Evolutionary conservation across 106 monocot species (phyloP).

Genomic region (Dactylorhiza incarnata): DNA sequence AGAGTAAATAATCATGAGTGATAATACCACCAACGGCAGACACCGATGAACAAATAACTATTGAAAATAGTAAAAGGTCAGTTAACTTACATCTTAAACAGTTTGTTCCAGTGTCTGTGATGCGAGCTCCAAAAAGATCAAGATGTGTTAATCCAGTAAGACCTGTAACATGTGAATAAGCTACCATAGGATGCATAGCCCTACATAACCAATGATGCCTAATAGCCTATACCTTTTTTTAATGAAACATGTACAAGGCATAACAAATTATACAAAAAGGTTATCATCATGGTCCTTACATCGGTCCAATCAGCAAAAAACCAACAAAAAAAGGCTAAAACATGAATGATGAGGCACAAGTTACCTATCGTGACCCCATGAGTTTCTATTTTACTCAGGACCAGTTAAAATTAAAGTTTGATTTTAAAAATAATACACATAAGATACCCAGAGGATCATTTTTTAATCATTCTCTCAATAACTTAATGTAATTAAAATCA

Average conservation of each 20-base stretch:
- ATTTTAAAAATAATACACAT: too few relatives aligned
- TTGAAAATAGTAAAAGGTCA: neutral
- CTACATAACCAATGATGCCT: neutral
- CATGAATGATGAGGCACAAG: too few relatives aligned
- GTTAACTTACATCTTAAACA: slow-evolving; percentile 55
- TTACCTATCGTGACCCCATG: too few relatives aligned
- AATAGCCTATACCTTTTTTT: neutral
- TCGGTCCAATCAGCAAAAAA: too few relatives aligned
- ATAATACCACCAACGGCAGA: neutral
- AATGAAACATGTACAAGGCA: neutral
- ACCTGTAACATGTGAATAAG: slow-evolving; percentile 33
- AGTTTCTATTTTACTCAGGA: too few relatives aligned
- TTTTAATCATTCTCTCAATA: neutral
- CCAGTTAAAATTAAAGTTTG: too few relatives aligned
- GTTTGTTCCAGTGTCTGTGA: slow-evolving; percentile 71
- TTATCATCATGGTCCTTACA: too few relatives aligned
- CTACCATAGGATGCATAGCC: neutral
- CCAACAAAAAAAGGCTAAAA: too few relatives aligned
- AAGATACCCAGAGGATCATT: too few relatives aligned
- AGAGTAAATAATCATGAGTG: neutral
- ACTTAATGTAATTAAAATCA: neutral
- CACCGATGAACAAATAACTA: neutral
- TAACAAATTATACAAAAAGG: neutral
- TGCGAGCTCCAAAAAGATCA: slow-evolving; percentile 91
- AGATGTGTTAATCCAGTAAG: slow-evolving; percentile 94